Conservation (phyloP, 805 yeast species). For the Saccharomyces mikatae region DNA sequence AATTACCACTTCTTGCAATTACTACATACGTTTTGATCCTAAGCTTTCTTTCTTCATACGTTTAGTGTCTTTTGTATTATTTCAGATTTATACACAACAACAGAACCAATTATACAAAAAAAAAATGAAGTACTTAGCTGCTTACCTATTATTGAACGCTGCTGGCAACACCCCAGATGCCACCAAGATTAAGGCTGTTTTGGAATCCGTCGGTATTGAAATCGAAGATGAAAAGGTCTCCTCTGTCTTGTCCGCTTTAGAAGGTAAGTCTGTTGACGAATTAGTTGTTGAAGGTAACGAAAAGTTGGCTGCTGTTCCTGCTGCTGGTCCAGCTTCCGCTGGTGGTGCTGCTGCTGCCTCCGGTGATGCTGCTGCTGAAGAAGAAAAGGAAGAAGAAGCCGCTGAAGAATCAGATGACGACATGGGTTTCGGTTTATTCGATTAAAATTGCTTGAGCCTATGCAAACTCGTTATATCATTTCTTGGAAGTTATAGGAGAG, state of each 20-base stretch:
- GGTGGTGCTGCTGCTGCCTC: conserved; percentile 63
- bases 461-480: not conserved
- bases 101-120: conserved; percentile 2
- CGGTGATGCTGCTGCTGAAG: conserved; percentile 61
- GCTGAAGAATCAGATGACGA: conserved; percentile 70
- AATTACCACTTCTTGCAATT: not conserved
- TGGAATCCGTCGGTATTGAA: conserved; percentile 93
- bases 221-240: conserved; percentile 83
- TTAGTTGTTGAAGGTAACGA: conserved; percentile 90
- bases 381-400: conserved; percentile 47
- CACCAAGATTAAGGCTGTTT: conserved; percentile 77
- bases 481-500: not conserved
- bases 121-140: conserved; percentile 95
- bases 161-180: conserved; percentile 96
- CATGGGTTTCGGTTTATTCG: conserved; percentile 98
- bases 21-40: not conserved
- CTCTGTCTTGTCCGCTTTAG: conserved; percentile 72
- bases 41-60: no score
- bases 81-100: not conserved
- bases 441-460: conserved; percentile 44
- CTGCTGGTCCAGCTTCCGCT: conserved; percentile 95
- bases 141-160: conserved; percentile 95
- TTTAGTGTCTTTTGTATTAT: not conserved
- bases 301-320: conserved; percentile 94
- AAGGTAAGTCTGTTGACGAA: conserved; percentile 87